A percentile compares a stretch with the other conserved stretches of the same genome.
These are phyloP conservation scores for Diaporthe capsici DNA, from an alignment of 2,329 filamentous ascomycete genomes.

Conservation along the genomic window DNA sequence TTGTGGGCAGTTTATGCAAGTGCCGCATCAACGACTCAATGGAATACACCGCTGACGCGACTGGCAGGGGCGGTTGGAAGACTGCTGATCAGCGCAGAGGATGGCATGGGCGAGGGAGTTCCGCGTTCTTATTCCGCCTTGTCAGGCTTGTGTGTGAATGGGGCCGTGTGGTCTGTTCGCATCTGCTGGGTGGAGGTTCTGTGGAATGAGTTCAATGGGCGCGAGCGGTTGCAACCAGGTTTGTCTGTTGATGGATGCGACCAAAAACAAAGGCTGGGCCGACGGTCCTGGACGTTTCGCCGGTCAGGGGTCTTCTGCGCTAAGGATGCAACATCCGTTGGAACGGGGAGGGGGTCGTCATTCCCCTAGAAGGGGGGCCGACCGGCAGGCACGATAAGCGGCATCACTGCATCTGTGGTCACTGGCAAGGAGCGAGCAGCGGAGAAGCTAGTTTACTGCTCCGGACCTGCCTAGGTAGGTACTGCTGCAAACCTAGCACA, in stretches of 20 bases:
- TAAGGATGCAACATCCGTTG: slow-evolving; percentile 30
- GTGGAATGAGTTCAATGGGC: slow-evolving; percentile 29
- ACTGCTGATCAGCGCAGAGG: slow-evolving; percentile 3
- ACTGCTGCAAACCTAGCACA: not conserved
- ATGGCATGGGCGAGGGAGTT: not conserved
- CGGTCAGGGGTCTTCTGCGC: slow-evolving; percentile 27
- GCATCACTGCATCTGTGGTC: not conserved
- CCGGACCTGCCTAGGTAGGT: not conserved
- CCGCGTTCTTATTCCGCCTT: slow-evolving; percentile 1
- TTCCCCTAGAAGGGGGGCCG: not conserved
- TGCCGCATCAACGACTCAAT: slow-evolving; percentile 26
- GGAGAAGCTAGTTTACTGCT: not conserved
- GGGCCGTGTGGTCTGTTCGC: slow-evolving; percentile 26
- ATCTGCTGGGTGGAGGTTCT: slow-evolving; percentile 21
- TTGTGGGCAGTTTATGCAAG: slow-evolving; percentile 12
- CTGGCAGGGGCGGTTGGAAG: slow-evolving; percentile 15
- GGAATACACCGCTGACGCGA: slow-evolving; percentile 30
- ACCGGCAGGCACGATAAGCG: slow-evolving; percentile 32
- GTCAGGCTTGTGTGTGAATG: slow-evolving; percentile 14
- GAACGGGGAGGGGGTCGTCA: slow-evolving; percentile 27
- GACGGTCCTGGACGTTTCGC: slow-evolving; percentile 25
- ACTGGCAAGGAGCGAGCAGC: not conserved
- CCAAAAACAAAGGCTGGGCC: slow-evolving; percentile 36
- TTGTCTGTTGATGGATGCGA: slow-evolving; percentile 38
- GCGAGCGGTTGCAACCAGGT: slow-evolving; percentile 29